These are phyloP conservation scores for Naganishia vishniacii DNA, from an alignment of 768 basidiomycete genomes.

Conservation along the genomic window DNA sequence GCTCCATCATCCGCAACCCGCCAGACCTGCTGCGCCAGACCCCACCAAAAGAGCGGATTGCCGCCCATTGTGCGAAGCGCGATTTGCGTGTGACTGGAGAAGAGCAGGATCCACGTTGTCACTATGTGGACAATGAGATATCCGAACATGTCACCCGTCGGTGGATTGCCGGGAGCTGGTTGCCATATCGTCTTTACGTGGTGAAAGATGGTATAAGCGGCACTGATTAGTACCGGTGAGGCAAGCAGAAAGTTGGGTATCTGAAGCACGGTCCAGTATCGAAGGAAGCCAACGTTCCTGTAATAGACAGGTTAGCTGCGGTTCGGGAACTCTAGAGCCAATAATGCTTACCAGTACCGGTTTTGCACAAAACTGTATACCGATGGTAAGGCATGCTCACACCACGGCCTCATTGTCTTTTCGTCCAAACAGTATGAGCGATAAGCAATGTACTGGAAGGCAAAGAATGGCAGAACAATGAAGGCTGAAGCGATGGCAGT, in stretches of 20 bases:
- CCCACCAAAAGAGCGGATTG: constrained; percentile 81
- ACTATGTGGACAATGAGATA: constrained; percentile 69
- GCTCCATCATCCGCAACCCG: constrained; percentile 14
- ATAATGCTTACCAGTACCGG: constrained; percentile 60
- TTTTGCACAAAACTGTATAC: constrained; percentile 77
- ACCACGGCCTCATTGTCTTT: constrained; percentile 59
- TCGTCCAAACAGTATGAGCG: constrained; percentile 57
- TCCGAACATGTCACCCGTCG: constrained; percentile 54
- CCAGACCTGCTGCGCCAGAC: constrained; percentile 63
- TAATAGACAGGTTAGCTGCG: not conserved
- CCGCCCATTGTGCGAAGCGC: constrained; percentile 68
- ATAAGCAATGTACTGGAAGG: constrained; percentile 68
- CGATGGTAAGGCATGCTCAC: constrained; percentile 57
- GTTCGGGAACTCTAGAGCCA: not conserved
- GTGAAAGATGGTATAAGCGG: constrained; percentile 51
- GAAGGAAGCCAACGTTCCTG: constrained; percentile 71
- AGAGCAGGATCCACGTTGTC: constrained; percentile 61
- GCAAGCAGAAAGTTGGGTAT: constrained; percentile 82
- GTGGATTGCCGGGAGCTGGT: not conserved
- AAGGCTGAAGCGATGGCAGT: constrained; percentile 53
- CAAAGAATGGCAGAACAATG: constrained; percentile 62
- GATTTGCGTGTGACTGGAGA: constrained; percentile 83
- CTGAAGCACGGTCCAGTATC: constrained; percentile 77
- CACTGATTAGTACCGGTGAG: constrained; percentile 59
- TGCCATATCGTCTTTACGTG: not conserved